Percentiles rank a stretch among this genome's conserved stretches.
These are phyloP conservation scores for Rhodotorula mucilaginosa DNA, from an alignment of 1,284 basidiomycete species.

Conservation along the genomic window DNA sequence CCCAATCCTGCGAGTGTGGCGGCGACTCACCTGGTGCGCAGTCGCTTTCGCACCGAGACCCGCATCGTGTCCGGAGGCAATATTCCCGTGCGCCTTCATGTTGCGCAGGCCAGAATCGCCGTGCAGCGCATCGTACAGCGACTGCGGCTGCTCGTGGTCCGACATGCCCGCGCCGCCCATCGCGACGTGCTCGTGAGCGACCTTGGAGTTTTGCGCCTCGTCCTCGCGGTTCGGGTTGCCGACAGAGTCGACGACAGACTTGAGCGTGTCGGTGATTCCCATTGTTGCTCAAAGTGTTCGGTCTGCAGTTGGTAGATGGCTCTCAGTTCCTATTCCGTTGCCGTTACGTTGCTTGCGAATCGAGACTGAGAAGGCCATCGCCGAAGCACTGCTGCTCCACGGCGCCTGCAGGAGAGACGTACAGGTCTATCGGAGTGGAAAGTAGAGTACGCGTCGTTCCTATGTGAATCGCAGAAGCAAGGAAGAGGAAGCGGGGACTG, in stretches of 20 bases:
- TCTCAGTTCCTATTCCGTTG: too few relatives aligned
- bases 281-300: background rate
- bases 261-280: slow-evolving; percentile 16
- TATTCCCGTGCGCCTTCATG: slow-evolving; percentile 12
- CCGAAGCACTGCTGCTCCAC: background rate
- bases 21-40: slow-evolving; percentile 14
- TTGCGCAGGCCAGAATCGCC: slow-evolving; percentile 9
- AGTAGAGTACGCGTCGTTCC: background rate
- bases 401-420: background rate
- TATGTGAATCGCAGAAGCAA: background rate
- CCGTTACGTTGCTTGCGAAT: too few relatives aligned
- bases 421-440: background rate
- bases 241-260: background rate
- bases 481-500: background rate
- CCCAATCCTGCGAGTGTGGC: too few relatives aligned
- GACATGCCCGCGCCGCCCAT: slow-evolving; percentile 5
- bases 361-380: background rate
- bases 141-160: slow-evolving; percentile 9
- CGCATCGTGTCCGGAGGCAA: slow-evolving; percentile 20
- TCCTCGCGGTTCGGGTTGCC: slow-evolving; percentile 20
- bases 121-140: slow-evolving; percentile 3
- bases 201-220: background rate
- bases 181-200: slow-evolving; percentile 17
- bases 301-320: background rate
- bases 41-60: slow-evolving; percentile 24